Evolutionary conservation across 208 protist genomes (phyloP).

Genomic region (Leishmania gerbilli): DNA sequence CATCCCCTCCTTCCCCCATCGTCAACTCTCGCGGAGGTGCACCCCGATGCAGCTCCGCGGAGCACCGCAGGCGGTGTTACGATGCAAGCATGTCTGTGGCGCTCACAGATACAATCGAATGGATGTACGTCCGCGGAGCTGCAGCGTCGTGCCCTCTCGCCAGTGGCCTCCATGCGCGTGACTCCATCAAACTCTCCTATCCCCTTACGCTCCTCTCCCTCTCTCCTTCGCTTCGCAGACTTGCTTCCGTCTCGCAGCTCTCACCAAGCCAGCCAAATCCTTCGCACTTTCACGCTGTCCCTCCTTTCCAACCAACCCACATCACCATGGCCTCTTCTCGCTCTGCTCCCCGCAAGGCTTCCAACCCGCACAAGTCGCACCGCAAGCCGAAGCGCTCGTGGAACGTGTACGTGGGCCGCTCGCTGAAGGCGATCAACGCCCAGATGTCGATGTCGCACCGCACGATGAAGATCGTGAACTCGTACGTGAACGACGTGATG

Average conservation of each 20-base stretch:
- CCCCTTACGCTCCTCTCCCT: neutral
- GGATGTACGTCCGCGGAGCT: neutral
- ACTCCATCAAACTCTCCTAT: neutral
- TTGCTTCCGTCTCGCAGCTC: neutral
- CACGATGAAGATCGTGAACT: slow-evolving; percentile 98
- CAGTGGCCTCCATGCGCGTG: neutral
- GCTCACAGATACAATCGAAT: neutral
- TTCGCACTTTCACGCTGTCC: neutral
- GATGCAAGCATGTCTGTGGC: neutral
- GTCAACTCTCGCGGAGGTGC: neutral
- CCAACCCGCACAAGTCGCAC: slow-evolving; percentile 35
- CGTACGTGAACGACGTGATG: slow-evolving; percentile 98
- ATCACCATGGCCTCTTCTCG: slow-evolving; percentile 59
- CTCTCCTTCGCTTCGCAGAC: too few species aligned
- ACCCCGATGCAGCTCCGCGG: neutral
- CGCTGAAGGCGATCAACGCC: slow-evolving; percentile 96
- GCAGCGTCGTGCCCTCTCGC: neutral
- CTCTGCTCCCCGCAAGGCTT: slow-evolving; percentile 36
- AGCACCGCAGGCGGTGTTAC: neutral
- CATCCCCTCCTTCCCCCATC: neutral
- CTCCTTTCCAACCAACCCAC: neutral
- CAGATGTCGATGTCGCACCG: slow-evolving; percentile 95
- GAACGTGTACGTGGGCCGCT: slow-evolving; percentile 92
- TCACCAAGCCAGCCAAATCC: neutral
- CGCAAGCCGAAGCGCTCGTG: slow-evolving; percentile 81